A percentile compares a stretch with the other conserved stretches of the same genome.
These are phyloP conservation scores for Didymella exigua DNA, from an alignment of 2,329 filamentous ascomycete species.

Conservation along the genomic window DNA sequence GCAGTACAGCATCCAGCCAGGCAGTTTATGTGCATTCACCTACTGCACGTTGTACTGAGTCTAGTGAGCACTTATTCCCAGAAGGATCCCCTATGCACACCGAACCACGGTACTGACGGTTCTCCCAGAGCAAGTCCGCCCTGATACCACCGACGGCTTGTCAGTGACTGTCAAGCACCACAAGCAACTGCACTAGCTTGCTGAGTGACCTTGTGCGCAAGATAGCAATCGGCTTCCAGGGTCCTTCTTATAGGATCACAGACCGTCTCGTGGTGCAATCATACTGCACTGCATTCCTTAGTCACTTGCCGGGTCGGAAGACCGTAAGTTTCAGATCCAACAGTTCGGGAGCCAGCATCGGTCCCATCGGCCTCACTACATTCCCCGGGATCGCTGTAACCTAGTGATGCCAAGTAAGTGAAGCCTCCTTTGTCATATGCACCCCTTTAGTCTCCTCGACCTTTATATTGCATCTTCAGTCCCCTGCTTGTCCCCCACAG, in stretches of 20 bases:
- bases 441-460: constrained; percentile 23
- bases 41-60: constrained; percentile 21
- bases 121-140: constrained; percentile 35
- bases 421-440: constrained; percentile 42
- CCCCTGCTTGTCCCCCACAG: constrained; percentile 19
- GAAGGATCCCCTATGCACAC: constrained; percentile 22
- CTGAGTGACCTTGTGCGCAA: constrained; percentile 43
- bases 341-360: constrained; percentile 42
- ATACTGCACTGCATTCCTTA: constrained; percentile 44
- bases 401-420: constrained; percentile 50
- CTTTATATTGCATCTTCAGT: constrained; percentile 33
- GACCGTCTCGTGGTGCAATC: constrained; percentile 47
- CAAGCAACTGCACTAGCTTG: constrained; percentile 41
- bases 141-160: constrained; percentile 36
- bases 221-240: constrained; percentile 41
- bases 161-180: constrained; percentile 36
- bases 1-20: constrained; percentile 21
- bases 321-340: constrained; percentile 48
- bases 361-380: constrained; percentile 42
- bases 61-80: constrained; percentile 34
- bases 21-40: constrained; percentile 25
- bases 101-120: constrained; percentile 35
- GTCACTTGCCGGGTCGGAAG: constrained; percentile 44
- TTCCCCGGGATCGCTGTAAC: constrained; percentile 47
- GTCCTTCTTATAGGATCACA: constrained; percentile 45